Conservation (phyloP, 345 rosid species). For the Sapria himalayana region DNA sequence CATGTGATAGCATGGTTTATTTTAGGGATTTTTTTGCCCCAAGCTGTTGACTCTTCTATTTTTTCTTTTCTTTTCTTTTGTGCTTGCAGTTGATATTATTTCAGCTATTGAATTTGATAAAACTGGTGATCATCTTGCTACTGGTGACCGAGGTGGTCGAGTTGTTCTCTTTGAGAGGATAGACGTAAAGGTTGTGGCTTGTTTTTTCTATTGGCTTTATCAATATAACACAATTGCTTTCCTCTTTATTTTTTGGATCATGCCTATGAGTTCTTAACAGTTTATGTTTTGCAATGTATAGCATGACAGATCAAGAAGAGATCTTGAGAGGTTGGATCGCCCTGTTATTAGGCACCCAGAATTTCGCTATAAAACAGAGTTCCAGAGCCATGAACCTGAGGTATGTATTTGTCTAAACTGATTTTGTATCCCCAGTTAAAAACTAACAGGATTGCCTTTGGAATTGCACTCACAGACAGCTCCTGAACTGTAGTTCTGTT, state of each 20-base stretch:
- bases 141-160: conserved; percentile 99
- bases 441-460: too few species aligned
- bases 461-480: too few species aligned
- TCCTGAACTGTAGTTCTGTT: too few species aligned
- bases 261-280: conserved; percentile 4
- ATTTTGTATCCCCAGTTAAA: too few species aligned
- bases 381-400: conserved; percentile 99
- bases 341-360: conserved; percentile 70
- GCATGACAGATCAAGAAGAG: conserved; percentile 64
- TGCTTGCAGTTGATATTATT: conserved; percentile 99
- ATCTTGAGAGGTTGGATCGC: conserved; percentile 54
- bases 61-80: conserved; percentile 11
- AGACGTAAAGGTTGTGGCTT: conserved; percentile 51
- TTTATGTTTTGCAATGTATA: conserved; percentile 15
- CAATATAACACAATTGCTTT: not conserved
- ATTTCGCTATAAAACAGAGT: conserved; percentile 95
- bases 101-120: conserved; percentile 97
- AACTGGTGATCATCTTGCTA: conserved; percentile 93
- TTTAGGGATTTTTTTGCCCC: too few species aligned
- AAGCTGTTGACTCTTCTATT: too few species aligned
- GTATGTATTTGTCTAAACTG: conserved; percentile 16
- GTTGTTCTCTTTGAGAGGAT: conserved; percentile 98
- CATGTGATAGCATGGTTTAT: too few species aligned
- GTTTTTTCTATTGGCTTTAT: conserved; percentile 8
- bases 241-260: not conserved